Evolutionary conservation across 164 flowering plant species (phyloP), one percentile per base, ranked within the genome.

Genomic region (Tetracentron sinense): DNA sequence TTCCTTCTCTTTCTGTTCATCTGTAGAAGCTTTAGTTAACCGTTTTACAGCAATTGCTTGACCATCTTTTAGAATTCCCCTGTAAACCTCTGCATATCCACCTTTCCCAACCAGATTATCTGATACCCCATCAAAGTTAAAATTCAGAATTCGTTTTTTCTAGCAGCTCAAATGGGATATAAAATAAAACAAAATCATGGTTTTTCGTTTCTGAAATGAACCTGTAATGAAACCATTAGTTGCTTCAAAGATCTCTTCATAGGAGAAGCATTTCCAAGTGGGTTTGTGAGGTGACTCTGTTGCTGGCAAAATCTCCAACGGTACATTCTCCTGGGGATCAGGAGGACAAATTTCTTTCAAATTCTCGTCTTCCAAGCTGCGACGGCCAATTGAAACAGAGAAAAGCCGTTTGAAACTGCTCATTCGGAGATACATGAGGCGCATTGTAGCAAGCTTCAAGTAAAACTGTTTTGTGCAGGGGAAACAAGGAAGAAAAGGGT

Each of bases 21-120:
- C 92, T 21, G 67, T 77, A 3, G 79, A 44, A 35, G 77, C 70
- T 72, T 68, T 86, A 38, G 85, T 73, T 16, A 94, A 66, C 72
- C 89, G 77, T 63, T 94, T 94, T 28, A 94, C 95, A 0, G 97
- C 98, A 61, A 91, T 81, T 56, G 78, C 79, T 19, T 80, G 83
- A 2, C 97, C 96, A 67, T 78, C 72, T 60, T 61, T 65, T 46
- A 87, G 59, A 14, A 77, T 70, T 56, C 98, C 98, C 67, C 62
- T 93, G 75, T 90, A 93, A 2, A 93, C 97, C 83, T 90, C 96
- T 62, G 97, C 96, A 78, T 81, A 87, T 46, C 98, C 97, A 66
- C 97, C 97, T 82, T 74, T 85, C 12, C 98, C 98, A 11, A 90
- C 95, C 77, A 93, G 48, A 61, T 86, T 93, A 27, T 85, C 98